These are phyloP conservation scores for Nakazawaea ishiwadae DNA, from an alignment of 805 yeast species.

Conservation along the genomic window DNA sequence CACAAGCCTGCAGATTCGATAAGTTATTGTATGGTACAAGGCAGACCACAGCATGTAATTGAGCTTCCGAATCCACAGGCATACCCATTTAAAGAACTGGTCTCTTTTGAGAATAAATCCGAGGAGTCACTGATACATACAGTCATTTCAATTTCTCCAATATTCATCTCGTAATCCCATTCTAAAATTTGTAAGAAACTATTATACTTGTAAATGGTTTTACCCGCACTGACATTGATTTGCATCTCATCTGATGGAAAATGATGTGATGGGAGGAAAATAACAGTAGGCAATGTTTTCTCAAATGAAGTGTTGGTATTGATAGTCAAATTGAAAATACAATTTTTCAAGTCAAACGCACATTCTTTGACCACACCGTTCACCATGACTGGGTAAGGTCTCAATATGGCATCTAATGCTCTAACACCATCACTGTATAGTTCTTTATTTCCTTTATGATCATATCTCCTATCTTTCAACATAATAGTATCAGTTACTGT, in stretches of 20 bases:
- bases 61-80: constrained; percentile 26
- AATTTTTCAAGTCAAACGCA: constrained; percentile 52
- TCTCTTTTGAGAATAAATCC: constrained; percentile 9
- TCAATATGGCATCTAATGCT: constrained; percentile 65
- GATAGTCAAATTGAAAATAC: constrained; percentile 45
- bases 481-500: constrained; percentile 16
- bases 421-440: constrained; percentile 54
- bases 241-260: constrained; percentile 47
- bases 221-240: constrained; percentile 52
- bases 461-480: constrained; percentile 16
- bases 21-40: constrained; percentile 13
- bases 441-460: not conserved
- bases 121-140: constrained; percentile 14
- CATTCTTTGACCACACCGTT: constrained; percentile 53
- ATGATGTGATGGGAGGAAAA: constrained; percentile 72
- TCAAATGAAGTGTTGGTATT: constrained; percentile 23
- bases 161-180: constrained; percentile 56
- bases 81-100: constrained; percentile 24
- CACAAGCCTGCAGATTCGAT: constrained; percentile 26
- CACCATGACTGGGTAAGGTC: constrained; percentile 71
- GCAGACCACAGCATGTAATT: constrained; percentile 9
- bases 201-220: constrained; percentile 40
- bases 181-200: constrained; percentile 49
- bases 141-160: constrained; percentile 20
- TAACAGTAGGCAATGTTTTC: constrained; percentile 42